These are phyloP conservation scores for Tilletia indica DNA, from an alignment of 1,284 basidiomycete genomes.

Conservation along the genomic window DNA sequence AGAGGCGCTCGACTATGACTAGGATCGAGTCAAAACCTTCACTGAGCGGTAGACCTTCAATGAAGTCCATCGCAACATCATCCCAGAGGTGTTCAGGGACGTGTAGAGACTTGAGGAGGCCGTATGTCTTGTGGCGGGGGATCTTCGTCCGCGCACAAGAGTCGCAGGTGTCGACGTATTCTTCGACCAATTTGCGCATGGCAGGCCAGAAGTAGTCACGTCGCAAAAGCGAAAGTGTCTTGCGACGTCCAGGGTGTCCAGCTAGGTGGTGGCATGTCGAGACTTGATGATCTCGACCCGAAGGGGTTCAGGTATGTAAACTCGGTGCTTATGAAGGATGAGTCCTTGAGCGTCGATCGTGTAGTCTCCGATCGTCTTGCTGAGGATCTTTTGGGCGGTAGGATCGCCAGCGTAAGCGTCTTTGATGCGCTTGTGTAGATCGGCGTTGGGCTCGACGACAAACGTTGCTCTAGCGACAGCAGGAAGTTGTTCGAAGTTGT, in stretches of 20 bases:
- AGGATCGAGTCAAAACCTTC: conserved; percentile 57
- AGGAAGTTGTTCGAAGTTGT: background rate
- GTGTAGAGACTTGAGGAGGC: conserved; percentile 57
- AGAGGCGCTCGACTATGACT: conserved; percentile 57
- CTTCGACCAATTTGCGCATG: conserved; percentile 50
- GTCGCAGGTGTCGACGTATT: conserved; percentile 58
- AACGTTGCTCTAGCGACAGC: background rate
- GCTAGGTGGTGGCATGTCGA: background rate
- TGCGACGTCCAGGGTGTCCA: conserved; percentile 10
- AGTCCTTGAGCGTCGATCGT: background rate
- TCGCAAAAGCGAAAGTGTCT: conserved; percentile 30
- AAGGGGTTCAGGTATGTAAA: background rate
- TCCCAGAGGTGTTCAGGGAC: conserved; percentile 56
- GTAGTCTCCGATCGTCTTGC: background rate
- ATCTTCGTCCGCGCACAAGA: conserved; percentile 58
- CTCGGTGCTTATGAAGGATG: background rate
- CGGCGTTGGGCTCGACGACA: background rate
- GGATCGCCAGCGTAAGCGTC: background rate
- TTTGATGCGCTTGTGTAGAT: background rate
- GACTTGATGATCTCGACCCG: conserved; percentile 8
- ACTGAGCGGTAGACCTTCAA: conserved; percentile 55
- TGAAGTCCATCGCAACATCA: conserved; percentile 60
- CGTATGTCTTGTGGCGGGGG: conserved; percentile 36
- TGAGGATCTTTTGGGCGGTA: background rate
- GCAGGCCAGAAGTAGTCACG: conserved; percentile 56